These are phyloP conservation scores for Coemansia javaensis DNA, from an alignment of 192 early-diverging fungal species.

Conservation along the genomic window DNA sequence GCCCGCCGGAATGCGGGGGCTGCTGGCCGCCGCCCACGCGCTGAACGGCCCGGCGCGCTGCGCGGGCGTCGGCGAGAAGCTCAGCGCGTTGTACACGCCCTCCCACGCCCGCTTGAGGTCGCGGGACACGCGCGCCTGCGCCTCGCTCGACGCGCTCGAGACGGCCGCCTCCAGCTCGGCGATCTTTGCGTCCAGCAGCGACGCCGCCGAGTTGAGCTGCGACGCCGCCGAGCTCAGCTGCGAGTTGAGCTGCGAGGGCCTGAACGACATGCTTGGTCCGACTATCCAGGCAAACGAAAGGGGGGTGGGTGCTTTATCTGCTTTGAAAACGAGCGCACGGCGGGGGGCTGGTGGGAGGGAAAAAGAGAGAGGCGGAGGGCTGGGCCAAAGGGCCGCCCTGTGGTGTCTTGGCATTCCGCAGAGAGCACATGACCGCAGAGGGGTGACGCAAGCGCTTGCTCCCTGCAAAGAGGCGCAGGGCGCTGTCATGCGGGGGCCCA, in stretches of 20 bases:
- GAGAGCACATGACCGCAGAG: too few species aligned
- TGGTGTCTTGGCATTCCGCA: too few species aligned
- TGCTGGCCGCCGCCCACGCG: conserved; percentile 33
- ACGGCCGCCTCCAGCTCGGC: conserved; percentile 36
- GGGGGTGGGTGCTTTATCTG: too few species aligned
- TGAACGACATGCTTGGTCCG: conserved; percentile 43
- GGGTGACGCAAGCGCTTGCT: too few species aligned
- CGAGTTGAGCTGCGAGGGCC: conserved; percentile 25
- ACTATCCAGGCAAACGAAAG: too few species aligned
- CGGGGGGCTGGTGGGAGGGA: too few species aligned
- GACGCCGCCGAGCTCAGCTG: conserved; percentile 31
- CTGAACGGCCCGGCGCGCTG: conserved; percentile 10
- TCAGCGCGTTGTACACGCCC: conserved; percentile 40
- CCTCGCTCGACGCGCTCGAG: conserved; percentile 27
- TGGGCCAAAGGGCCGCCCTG: too few species aligned
- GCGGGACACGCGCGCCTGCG: conserved; percentile 36
- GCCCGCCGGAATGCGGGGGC: conserved; percentile 10
- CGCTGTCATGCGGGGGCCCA: too few species aligned
- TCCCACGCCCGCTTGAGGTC: conserved; percentile 46
- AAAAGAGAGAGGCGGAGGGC: too few species aligned
- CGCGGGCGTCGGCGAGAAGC: conserved; percentile 22
- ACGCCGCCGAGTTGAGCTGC: conserved; percentile 33
- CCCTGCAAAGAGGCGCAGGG: too few species aligned
- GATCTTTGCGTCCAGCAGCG: conserved; percentile 43
- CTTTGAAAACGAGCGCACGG: too few species aligned